These are phyloP conservation scores for Tulasnella calospora DNA, from an alignment of 768 basidiomycete genomes.

Conservation along the genomic window DNA sequence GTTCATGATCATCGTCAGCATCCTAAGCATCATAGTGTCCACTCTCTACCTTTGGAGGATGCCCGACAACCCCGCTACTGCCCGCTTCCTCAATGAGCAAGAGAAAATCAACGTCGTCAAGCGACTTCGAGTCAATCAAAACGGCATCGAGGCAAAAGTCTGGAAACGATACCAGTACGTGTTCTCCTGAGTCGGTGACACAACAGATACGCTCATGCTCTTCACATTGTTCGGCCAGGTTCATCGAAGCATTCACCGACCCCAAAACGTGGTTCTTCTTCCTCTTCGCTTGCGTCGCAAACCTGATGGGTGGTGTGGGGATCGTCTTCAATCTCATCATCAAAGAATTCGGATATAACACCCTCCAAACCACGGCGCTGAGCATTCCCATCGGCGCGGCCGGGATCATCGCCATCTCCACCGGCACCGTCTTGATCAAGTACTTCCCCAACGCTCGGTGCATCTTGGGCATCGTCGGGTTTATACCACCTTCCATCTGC, in stretches of 20 bases:
- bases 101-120: constrained; percentile 58
- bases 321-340: constrained; percentile 29
- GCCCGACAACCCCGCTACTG: constrained; percentile 68
- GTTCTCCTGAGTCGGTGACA: background rate
- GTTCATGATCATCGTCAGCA: constrained; percentile 32
- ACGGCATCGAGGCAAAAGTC: constrained; percentile 73
- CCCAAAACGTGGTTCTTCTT: constrained; percentile 28
- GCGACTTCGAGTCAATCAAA: constrained; percentile 70
- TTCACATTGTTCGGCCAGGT: background rate
- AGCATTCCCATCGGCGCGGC: constrained; percentile 24
- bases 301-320: constrained; percentile 30
- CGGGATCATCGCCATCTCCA: constrained; percentile 3
- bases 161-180: constrained; percentile 69
- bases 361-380: constrained; percentile 24
- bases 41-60: constrained; percentile 42
- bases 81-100: constrained; percentile 65
- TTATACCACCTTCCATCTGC: background rate
- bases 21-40: constrained; percentile 27
- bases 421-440: background rate
- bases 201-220: background rate
- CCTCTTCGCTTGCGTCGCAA: constrained; percentile 15
- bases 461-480: constrained; percentile 11
- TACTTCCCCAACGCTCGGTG: constrained; percentile 16
- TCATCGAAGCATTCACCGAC: constrained; percentile 29
- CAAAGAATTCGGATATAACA: constrained; percentile 26